Evolutionary conservation across 2,329 filamentous ascomycete species (phyloP).

Genomic region (Hypoxylon sp.): DNA sequence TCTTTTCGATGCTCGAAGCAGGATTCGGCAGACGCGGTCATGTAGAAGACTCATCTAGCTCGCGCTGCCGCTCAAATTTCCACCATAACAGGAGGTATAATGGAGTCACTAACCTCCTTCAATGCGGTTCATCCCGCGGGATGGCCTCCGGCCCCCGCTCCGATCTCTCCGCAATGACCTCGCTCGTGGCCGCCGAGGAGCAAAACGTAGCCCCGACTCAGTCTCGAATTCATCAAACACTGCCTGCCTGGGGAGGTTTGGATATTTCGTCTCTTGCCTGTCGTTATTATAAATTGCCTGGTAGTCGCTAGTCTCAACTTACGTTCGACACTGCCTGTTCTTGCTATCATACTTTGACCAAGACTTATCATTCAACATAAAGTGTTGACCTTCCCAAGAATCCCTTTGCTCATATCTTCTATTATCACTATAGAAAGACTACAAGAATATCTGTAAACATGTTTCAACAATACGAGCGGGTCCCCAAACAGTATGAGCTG

Average conservation of each 20-base stretch:
- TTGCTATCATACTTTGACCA: not conserved
- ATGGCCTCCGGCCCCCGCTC: slow-evolving; percentile 30
- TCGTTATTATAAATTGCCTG: not conserved
- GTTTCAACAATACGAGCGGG: slow-evolving; percentile 33
- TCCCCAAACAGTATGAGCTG: slow-evolving; percentile 41
- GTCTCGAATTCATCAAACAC: not conserved
- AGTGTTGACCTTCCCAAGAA: not conserved
- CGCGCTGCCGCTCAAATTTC: slow-evolving; percentile 1
- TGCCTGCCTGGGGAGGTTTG: not conserved
- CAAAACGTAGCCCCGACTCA: not conserved
- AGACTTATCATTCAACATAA: not conserved
- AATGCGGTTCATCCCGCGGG: slow-evolving; percentile 30
- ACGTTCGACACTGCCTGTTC: not conserved
- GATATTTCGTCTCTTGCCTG: not conserved
- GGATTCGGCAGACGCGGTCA: slow-evolving; percentile 15
- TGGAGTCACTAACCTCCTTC: slow-evolving; percentile 7
- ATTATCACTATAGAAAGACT: too few species aligned
- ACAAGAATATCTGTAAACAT: slow-evolving; percentile 18
- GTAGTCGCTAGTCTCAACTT: not conserved
- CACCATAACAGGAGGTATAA: slow-evolving; percentile 8
- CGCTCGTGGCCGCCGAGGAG: not conserved
- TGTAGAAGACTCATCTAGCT: slow-evolving; percentile 15
- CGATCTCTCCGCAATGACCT: slow-evolving; percentile 23
- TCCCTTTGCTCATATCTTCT: not conserved
- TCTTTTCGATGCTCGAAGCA: not conserved